Evolutionary conservation across 345 rosid species (phyloP), one percentile per base, ranked within the genome.

Genomic region (Cochlearia excelsa): DNA sequence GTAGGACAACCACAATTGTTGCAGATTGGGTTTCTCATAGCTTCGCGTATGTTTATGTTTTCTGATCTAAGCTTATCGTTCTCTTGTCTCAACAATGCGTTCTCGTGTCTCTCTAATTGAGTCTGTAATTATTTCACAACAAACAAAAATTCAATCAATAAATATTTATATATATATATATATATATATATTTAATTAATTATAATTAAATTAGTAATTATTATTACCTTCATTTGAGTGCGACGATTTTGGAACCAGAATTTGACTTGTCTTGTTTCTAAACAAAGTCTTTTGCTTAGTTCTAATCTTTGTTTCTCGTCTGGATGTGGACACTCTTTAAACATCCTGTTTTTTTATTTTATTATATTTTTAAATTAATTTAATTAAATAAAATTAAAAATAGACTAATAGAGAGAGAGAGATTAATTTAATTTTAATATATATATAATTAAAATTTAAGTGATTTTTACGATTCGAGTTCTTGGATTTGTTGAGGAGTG

Each of bases 401-500:
- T 3, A 0, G 48, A 5, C 31, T 5, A 34, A 10, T 40, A 23
- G 9, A 63, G n/a, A 29, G 3, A 39, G 44, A 51, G 38, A 33
- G 42, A 7, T n/a, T 9, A 7, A 2, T 16, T 16, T 16, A 16
- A 16, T 16, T 16, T 16, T 16, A 16, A 16, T 16, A 16, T 16
- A 16, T 16, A 16, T 16, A 16, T 16, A 16, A 16, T 16, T 16
- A 16, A 16, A 16, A 16, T 16, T 16, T 16, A 16, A 16, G 23
- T 6, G 23, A 8, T 16, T 1, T 10, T 33, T 85, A 94, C 99
- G 88, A 48, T 82, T 94, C 99, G 26, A 94, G 99, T 29, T 94
- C 99, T 72, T 90, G 99, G 88, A 94, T 94, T 86, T 94, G 99
- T 50, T 87, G 97, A 50, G 99, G 97, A 69, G 97, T 94, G 84